These are phyloP conservation scores for Fusarium devonianum DNA, from an alignment of 2,329 filamentous ascomycete species.

Conservation along the genomic window DNA sequence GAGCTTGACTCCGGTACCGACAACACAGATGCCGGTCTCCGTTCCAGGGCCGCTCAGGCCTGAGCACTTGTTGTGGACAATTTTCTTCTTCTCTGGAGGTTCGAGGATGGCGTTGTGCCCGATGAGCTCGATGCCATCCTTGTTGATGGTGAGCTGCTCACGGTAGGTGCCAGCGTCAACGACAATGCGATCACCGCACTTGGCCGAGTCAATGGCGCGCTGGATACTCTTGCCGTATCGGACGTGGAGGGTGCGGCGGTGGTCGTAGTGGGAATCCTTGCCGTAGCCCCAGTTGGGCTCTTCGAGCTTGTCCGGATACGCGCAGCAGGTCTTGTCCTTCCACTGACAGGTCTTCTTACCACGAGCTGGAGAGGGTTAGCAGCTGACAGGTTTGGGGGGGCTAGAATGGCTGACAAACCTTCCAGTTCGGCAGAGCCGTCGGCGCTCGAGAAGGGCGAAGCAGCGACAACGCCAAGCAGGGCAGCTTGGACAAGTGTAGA, in stretches of 20 bases:
- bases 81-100: conserved; percentile 29
- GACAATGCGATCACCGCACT: conserved; percentile 42
- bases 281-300: neutral
- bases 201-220: conserved; percentile 40
- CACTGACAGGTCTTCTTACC: conserved; percentile 17
- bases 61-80: conserved; percentile 42
- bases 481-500: conserved; percentile 6
- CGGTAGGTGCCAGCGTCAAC: conserved; percentile 45
- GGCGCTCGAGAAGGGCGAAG: conserved; percentile 20
- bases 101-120: conserved; percentile 40
- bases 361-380: conserved; percentile 20
- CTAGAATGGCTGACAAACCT: conserved; percentile 1
- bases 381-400: rapidly evolving
- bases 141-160: conserved; percentile 48
- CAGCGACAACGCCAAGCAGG: conserved; percentile 10
- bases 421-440: conserved; percentile 5
- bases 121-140: conserved; percentile 44
- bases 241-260: conserved; percentile 27
- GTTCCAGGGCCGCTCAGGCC: conserved; percentile 40
- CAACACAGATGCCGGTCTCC: conserved; percentile 47
- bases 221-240: conserved; percentile 42
- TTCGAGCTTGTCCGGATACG: conserved; percentile 2
- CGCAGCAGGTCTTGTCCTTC: conserved; percentile 28
- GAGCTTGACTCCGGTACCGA: conserved; percentile 40
- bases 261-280: conserved; percentile 1